phyloP scores from a whole-genome alignment of 345 rosid species.

The Eucalyptus marginata region DNA sequence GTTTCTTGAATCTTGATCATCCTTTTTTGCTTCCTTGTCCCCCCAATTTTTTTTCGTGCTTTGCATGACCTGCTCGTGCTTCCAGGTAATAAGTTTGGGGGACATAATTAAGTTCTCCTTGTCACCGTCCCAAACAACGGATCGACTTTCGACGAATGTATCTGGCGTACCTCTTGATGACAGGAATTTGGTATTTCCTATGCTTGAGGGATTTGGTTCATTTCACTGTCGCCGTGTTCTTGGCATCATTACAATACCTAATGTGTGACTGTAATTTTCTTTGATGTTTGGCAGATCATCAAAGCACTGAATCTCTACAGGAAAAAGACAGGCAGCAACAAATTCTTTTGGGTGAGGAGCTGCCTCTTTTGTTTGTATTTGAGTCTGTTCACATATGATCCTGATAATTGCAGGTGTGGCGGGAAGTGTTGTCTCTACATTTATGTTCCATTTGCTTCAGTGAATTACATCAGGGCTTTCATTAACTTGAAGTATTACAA shows the following conservation, averaged over 20 bases:
- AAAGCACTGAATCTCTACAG: constrained; percentile 92
- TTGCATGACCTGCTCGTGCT: neutral
- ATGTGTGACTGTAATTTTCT: neutral
- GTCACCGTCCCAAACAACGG: constrained; percentile 68
- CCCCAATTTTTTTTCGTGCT: neutral
- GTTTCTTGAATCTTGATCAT: neutral
- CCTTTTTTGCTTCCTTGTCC: neutral
- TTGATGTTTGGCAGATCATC: constrained; percentile 53
- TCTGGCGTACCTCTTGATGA: constrained; percentile 85
- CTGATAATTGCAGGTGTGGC: neutral
- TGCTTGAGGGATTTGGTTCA: neutral
- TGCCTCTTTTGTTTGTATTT: neutral
- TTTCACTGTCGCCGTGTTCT: neutral
- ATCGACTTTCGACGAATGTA: constrained; percentile 70
- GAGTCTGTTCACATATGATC: neutral
- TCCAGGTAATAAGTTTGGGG: constrained; percentile 81
- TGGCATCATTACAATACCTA: neutral
- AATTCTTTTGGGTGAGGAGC: constrained; percentile 69
- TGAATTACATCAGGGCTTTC: neutral
- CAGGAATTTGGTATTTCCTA: constrained; percentile 39
- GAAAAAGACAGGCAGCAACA: constrained; percentile 66
- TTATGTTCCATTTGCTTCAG: neutral
- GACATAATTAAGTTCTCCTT: constrained; percentile 83
- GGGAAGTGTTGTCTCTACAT: neutral
- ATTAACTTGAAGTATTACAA: neutral